Evolutionary conservation across 805 yeast genomes (phyloP).

Genomic region (Metschnikowia borealis): DNA sequence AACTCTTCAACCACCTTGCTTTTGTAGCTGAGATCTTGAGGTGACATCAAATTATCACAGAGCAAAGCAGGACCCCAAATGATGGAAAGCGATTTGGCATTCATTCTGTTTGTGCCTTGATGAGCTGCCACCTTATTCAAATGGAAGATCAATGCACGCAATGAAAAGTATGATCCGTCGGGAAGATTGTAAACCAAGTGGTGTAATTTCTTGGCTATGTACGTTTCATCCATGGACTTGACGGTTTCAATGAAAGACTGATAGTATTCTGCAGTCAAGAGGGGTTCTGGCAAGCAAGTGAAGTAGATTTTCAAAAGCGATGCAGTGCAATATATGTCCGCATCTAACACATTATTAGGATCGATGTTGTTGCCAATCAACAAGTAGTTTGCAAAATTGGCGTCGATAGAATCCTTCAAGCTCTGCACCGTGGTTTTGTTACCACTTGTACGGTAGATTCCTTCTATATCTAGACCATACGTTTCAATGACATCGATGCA

Average conservation of each 20-base stretch:
- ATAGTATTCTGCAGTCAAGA: slow-evolving; percentile 63
- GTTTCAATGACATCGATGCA: slow-evolving; percentile 84
- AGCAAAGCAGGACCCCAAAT: slow-evolving; percentile 94
- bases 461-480: slow-evolving; percentile 82
- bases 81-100: slow-evolving; percentile 71
- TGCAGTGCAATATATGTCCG: slow-evolving; percentile 85
- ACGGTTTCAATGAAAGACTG: slow-evolving; percentile 66
- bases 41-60: slow-evolving; percentile 58
- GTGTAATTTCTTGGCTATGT: slow-evolving; percentile 72
- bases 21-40: slow-evolving; percentile 72
- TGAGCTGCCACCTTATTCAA: slow-evolving; percentile 66
- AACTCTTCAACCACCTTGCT: slow-evolving; percentile 80
- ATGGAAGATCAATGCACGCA: slow-evolving; percentile 82
- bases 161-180: slow-evolving; percentile 91
- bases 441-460: slow-evolving; percentile 85
- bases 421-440: slow-evolving; percentile 70
- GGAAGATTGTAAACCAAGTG: slow-evolving; percentile 85
- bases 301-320: slow-evolving; percentile 82
- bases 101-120: slow-evolving; percentile 73
- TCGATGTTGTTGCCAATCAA: slow-evolving; percentile 40
- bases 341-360: slow-evolving; percentile 52
- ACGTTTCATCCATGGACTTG: slow-evolving; percentile 41
- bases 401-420: slow-evolving; percentile 65
- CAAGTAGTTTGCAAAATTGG: slow-evolving; percentile 63
- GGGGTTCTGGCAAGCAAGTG: slow-evolving; percentile 79